A percentile compares a stretch with the other conserved stretches of the same genome.
Evolutionary conservation across 2,329 filamentous ascomycete genomes (phyloP).

Genomic region (Colletotrichum lupini): DNA sequence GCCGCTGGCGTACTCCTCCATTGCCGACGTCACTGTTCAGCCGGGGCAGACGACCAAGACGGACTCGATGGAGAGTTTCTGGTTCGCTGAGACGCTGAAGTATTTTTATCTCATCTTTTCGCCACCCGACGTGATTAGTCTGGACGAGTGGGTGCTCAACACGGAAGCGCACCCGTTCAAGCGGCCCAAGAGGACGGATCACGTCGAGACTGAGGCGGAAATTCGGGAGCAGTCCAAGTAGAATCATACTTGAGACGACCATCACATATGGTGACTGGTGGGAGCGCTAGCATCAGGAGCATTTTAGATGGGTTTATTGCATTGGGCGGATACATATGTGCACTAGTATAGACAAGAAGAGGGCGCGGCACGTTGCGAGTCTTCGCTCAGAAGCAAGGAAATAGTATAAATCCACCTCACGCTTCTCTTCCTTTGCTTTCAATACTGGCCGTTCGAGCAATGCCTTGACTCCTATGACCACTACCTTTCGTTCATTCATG

Average conservation of each 20-base stretch:
- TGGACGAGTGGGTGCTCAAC: conserved; percentile 78
- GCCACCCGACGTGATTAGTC: conserved; percentile 69
- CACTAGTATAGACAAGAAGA: background rate
- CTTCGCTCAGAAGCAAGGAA: no score
- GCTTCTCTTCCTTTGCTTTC: no score
- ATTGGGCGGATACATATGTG: background rate
- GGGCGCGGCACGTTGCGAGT: background rate
- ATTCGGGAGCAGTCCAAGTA: conserved; percentile 4
- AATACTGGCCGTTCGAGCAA: no score
- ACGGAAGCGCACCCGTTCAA: conserved; percentile 66
- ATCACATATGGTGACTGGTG: background rate
- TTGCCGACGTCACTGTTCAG: conserved; percentile 39
- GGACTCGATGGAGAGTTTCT: conserved; percentile 63
- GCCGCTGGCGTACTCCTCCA: conserved; percentile 54
- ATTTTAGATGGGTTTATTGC: background rate
- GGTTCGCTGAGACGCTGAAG: conserved; percentile 81
- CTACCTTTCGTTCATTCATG: no score
- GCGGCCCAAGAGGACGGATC: conserved; percentile 40
- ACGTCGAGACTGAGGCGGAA: conserved; percentile 25
- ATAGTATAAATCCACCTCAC: no score
- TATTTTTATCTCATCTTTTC: conserved; percentile 82
- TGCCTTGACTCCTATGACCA: no score
- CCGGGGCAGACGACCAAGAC: conserved; percentile 31
- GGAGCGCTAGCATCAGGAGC: background rate
- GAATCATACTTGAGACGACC: background rate